Base-by-base conservation (phyloP, 371 early-diverging fungal genomes). In the Mucor mucedo region DNA sequence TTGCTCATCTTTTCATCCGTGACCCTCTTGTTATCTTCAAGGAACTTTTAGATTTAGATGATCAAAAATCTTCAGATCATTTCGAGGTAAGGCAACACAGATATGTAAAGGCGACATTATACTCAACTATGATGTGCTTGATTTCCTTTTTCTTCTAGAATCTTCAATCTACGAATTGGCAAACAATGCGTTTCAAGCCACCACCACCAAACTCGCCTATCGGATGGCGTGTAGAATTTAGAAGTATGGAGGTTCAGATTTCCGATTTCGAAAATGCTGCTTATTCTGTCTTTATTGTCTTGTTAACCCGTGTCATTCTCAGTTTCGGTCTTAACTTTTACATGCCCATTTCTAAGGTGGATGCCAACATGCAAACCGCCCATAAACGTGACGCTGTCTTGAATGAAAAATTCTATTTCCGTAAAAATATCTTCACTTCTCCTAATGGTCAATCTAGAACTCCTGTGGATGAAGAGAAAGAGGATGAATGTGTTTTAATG, bases 101-200 rank as follows among this genome's bases (percentile, higher is more conserved):
- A 33, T 29, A 14, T 21, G n/a, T 39, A n/a, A 38, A 50, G 63
- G 11, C 5, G 11, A 4, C 10, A 42, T 42, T 42, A n/a, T 42
- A 48, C 13, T 38, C 8, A 47, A 6, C 10, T n/a, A 42, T n/a
- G 7, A 8, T 13, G 35, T 35, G 35, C 35, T 35, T 35, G 35
- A 35, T 35, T 35, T 6, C 21, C 21, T 21, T 21, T 21, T 21
- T 21, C 21, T 21, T 29, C 21, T 49, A 95, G 85, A 99, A 99
- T 78, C 87, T 99, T 53, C 99, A 99, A 85, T 95, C 95, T 28
- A 99, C 99, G 55, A 99, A 99, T 78, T 99, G 99, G 99, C 97
- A 99, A 80, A 95, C 97, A 10, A 92, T 98, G 87, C 89, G 99
- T 11, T 98, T 99, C 85, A 99, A 99, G 81, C 96, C 97, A 29